These are phyloP conservation scores for Solanum microdontum DNA, from an alignment of 257 asterid species.

Conservation along the genomic window DNA sequence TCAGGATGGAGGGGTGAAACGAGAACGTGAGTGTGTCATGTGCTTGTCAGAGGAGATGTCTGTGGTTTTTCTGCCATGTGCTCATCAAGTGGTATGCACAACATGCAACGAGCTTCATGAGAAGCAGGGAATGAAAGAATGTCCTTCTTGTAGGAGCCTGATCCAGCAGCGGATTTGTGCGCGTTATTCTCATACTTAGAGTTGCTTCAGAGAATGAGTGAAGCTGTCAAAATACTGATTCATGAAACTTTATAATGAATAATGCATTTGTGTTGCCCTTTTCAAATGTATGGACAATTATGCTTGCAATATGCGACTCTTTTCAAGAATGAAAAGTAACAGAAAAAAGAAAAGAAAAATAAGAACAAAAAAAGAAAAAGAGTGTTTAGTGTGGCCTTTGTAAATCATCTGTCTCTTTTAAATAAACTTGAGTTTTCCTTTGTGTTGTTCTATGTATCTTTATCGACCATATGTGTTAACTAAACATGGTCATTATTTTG, in stretches of 20 bases:
- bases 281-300: slow-evolving; percentile 11
- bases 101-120: slow-evolving; percentile 86
- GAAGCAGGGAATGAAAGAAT: slow-evolving; percentile 96
- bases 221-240: slow-evolving; percentile 27
- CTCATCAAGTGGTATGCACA: slow-evolving; percentile 84
- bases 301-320: not conserved
- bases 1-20: slow-evolving; percentile 47
- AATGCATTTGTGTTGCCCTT: slow-evolving; percentile 25
- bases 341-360: not conserved
- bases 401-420: not conserved
- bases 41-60: slow-evolving; percentile 95
- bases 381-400: not conserved
- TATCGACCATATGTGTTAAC: not conserved
- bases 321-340: not conserved
- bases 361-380: not conserved
- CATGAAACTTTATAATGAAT: slow-evolving; percentile 32
- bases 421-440: slow-evolving; percentile 1
- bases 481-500: not conserved
- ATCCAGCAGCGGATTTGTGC: slow-evolving; percentile 77
- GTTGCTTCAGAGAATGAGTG: slow-evolving; percentile 4
- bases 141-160: slow-evolving; percentile 89
- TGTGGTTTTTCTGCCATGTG: slow-evolving; percentile 89
- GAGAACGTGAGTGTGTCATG: slow-evolving; percentile 97
- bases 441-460: not conserved
- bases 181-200: slow-evolving; percentile 56